Evolutionary conservation across 106 monocot genomes (phyloP).

Genomic region (Agapanthus africanus): DNA sequence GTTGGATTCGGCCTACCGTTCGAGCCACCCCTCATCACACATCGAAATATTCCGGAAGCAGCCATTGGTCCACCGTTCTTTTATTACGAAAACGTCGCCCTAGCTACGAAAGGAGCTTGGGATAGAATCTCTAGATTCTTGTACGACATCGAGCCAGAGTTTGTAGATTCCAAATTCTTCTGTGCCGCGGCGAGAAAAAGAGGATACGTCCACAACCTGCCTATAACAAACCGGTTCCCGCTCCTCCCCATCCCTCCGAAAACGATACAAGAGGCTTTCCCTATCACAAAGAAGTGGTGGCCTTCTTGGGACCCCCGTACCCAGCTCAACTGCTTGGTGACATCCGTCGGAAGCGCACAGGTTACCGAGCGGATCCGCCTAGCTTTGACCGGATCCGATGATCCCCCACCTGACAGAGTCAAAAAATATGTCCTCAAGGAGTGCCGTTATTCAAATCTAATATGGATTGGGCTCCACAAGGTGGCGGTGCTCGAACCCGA

Average conservation of each 20-base stretch:
- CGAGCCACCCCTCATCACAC: constrained; percentile 6
- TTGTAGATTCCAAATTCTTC: constrained; percentile 74
- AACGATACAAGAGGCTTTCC: constrained; percentile 47
- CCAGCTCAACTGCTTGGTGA: constrained; percentile 68
- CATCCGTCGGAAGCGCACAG: constrained; percentile 36
- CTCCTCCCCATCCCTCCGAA: constrained; percentile 38
- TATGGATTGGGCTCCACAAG: constrained; percentile 71
- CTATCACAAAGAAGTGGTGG: constrained; percentile 59
- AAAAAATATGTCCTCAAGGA: constrained; percentile 32
- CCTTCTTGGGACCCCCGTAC: constrained; percentile 63
- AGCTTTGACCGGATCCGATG: constrained; percentile 11
- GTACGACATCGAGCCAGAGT: constrained; percentile 73
- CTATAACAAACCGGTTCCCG: constrained; percentile 40
- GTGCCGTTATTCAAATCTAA: constrained; percentile 65
- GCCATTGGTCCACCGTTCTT: constrained; percentile 80
- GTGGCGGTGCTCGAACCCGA: constrained; percentile 63
- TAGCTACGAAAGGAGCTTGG: constrained; percentile 84
- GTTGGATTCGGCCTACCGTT: constrained; percentile 69
- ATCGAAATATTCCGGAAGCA: constrained; percentile 49
- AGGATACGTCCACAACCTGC: constrained; percentile 78
- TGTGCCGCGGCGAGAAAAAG: constrained; percentile 56
- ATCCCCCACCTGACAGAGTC: constrained; percentile 22
- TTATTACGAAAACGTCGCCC: constrained; percentile 82
- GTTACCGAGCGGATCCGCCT: constrained; percentile 39
- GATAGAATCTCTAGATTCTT: constrained; percentile 55